phyloP scores from a whole-genome alignment of 108 stramenopile genomes.

The Nitzschia inconspicua region DNA sequence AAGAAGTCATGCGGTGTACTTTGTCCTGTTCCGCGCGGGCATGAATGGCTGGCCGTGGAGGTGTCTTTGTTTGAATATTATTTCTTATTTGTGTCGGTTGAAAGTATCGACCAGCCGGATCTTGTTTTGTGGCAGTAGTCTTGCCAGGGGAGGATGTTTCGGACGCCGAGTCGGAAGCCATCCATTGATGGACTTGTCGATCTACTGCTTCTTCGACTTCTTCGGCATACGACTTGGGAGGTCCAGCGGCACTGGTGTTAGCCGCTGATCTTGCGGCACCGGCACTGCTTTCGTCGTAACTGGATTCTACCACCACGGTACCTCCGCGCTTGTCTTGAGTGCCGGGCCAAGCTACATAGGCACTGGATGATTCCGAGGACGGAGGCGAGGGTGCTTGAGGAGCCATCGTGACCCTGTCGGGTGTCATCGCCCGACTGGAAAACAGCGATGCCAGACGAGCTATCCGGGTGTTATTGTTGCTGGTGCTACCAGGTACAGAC shows the following conservation, averaged over 20 bases:
- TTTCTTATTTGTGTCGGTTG: too few relatives aligned
- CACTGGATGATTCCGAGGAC: slow-evolving; percentile 24
- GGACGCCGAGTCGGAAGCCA: background rate
- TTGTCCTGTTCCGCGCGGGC: background rate
- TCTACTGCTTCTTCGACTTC: slow-evolving; percentile 8
- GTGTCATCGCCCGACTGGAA: slow-evolving; percentile 19
- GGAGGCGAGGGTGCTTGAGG: slow-evolving; percentile 18
- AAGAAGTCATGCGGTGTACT: background rate
- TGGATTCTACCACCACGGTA: slow-evolving; percentile 40
- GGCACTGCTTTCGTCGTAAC: slow-evolving; percentile 52
- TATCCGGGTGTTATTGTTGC: slow-evolving; percentile 25
- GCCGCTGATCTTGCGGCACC: slow-evolving; percentile 4
- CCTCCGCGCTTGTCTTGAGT: slow-evolving; percentile 65
- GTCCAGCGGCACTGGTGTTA: background rate
- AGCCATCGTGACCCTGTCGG: background rate
- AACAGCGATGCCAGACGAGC: slow-evolving; percentile 38
- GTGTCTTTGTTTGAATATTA: too few relatives aligned
- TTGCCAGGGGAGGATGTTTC: background rate
- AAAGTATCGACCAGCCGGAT: too few relatives aligned
- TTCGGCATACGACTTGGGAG: background rate
- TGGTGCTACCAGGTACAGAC: too few relatives aligned
- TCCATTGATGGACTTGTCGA: background rate
- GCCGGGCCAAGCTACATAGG: slow-evolving; percentile 73
- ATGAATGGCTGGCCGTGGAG: too few relatives aligned
- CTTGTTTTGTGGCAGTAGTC: background rate